Base-by-base conservation (phyloP, 2,329 filamentous ascomycete genomes). In the Aureobasidium sp. region DNA sequence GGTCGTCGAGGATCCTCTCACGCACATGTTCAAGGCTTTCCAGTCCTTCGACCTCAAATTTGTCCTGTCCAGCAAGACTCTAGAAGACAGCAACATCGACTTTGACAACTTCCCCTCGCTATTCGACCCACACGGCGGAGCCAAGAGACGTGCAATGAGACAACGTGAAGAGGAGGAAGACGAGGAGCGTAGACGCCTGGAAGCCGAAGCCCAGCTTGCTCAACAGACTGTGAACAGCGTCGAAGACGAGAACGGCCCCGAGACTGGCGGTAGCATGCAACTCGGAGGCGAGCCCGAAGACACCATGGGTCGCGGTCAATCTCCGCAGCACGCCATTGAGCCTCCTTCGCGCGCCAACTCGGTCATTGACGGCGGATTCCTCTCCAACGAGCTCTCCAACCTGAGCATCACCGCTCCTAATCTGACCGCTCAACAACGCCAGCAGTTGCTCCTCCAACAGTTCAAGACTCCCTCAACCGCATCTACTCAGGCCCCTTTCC, bases 221-320 rank as follows among this genome's bases (percentile, higher is more conserved):
- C 69, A 83, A 22, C 79, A 80, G 36, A 58, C 55, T 22, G 55
- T 39, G 5, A 49, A 51, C 25, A 74, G 74, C 45, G 74, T 75
- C 4, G 79, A 82, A 48, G 80, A 81, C 31, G 91, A 96, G 66
- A 90, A 90, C 62, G 87, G 88, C 62, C 85, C 86, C 1, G 91
- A 94, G 74, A 70, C 70, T 64, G 89, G 89, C 67, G 90, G 89
- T 15, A 97, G 93, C 72, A 80, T 94, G 63, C 92, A 95, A 63
- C 81, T 97, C 20, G 93, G 93, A 62, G 93, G 93, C 47, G 93
- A 97, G 72, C 93, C 93, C 0, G 93, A 97, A 72, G 91, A 96
- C 67, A 82, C 84, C 7, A 71, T 72, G 65, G 73, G 51, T 82
- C 82, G 68, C 44, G 80, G 82, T 47, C 82, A 84, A 63, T 82